phyloP scores from a whole-genome alignment of 75 land plant species.

The Pinus albicaulis region DNA sequence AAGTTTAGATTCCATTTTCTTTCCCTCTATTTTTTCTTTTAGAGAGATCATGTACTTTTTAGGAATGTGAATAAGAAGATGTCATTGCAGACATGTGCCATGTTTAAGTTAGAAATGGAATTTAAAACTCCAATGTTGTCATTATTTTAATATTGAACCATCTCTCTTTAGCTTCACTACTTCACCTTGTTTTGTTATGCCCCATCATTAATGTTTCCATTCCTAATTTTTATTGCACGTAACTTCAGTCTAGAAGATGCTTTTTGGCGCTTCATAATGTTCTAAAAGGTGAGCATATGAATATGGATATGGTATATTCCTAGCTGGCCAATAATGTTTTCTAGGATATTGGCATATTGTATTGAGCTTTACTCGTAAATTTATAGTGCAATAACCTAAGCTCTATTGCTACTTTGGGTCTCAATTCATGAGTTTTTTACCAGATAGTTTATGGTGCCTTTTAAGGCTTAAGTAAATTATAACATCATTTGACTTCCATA shows the following conservation, averaged over 20 bases:
- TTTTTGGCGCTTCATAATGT: not conserved
- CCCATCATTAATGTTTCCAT: not conserved
- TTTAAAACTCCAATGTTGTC: not conserved
- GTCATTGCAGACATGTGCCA: not conserved
- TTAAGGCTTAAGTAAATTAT: too few relatives aligned
- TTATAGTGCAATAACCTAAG: too few relatives aligned
- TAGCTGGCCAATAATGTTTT: conserved; percentile 6
- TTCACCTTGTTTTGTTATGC: not conserved
- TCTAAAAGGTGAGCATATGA: not conserved
- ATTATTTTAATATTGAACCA: not conserved
- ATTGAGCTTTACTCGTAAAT: too few relatives aligned
- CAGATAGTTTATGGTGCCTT: too few relatives aligned
- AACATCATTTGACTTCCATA: too few relatives aligned
- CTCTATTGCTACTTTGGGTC: too few relatives aligned
- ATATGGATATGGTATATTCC: not conserved
- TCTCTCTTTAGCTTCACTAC: not conserved
- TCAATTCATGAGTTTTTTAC: too few relatives aligned
- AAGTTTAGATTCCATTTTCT: too few relatives aligned
- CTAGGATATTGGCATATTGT: not conserved
- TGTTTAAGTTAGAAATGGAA: not conserved
- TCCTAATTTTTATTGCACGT: not conserved
- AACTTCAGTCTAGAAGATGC: not conserved
- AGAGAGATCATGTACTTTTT: too few relatives aligned
- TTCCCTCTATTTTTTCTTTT: too few relatives aligned
- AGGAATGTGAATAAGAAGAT: not conserved